phyloP scores from a whole-genome alignment of 2,329 filamentous ascomycete genomes.

The Colletotrichum orchidophilum region DNA sequence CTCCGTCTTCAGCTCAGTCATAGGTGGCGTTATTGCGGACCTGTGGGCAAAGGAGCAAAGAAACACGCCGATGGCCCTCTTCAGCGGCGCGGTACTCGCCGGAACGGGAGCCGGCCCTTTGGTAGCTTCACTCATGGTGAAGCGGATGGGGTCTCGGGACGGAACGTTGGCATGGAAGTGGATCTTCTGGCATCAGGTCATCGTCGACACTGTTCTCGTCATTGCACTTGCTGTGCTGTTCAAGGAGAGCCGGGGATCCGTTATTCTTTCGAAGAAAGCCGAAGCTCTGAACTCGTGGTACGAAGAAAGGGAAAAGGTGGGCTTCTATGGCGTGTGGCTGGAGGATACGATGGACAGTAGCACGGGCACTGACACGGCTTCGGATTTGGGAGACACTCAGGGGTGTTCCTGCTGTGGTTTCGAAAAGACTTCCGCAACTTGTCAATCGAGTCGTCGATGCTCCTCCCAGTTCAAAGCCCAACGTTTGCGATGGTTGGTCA shows the following conservation, averaged over 20 bases:
- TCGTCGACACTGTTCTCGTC: conserved; percentile 72
- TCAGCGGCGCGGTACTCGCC: conserved; percentile 79
- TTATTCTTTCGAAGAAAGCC: conserved; percentile 82
- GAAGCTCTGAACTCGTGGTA: conserved; percentile 81
- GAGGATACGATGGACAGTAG: conserved; percentile 28
- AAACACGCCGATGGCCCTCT: conserved; percentile 91
- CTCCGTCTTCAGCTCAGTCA: conserved; percentile 85
- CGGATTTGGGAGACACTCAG: conserved; percentile 18
- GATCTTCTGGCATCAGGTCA: conserved; percentile 88
- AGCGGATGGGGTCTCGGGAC: conserved; percentile 57
- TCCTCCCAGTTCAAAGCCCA: conserved; percentile 3
- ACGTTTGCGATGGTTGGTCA: conserved; percentile 82
- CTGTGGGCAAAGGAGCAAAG: conserved; percentile 81
- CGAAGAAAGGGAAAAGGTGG: conserved; percentile 72
- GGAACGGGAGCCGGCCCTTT: conserved; percentile 85
- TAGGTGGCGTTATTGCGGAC: conserved; percentile 91
- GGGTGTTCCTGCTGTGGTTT: not conserved
- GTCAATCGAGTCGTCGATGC: conserved; percentile 1
- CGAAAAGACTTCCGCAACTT: conserved; percentile 11
- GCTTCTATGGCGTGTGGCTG: conserved; percentile 61
- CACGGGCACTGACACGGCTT: conserved; percentile 5
- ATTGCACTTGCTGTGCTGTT: conserved; percentile 74
- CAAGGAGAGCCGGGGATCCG: conserved; percentile 83
- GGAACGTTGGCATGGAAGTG: conserved; percentile 67
- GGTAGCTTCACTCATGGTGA: conserved; percentile 73